Percentiles rank a stretch among this genome's conserved stretches.
These are phyloP conservation scores for Penicillium robsamsonii DNA, from an alignment of 495 filamentous ascomycete genomes.

Conservation along the genomic window DNA sequence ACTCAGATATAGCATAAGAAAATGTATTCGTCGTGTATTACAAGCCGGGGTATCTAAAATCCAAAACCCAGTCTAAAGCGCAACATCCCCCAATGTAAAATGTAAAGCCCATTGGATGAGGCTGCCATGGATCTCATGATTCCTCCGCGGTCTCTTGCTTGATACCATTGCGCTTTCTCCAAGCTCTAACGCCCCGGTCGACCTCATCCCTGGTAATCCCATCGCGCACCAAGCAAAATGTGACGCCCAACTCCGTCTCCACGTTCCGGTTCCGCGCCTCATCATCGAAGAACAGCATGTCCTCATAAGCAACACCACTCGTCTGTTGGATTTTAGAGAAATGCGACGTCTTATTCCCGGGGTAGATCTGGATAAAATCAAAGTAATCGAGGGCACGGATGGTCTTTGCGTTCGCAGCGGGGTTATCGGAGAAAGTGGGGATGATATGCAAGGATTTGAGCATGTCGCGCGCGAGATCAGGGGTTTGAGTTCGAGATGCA, in stretches of 20 bases:
- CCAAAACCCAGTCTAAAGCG: too few species aligned
- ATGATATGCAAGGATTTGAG: slow-evolving; percentile 71
- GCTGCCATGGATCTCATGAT: neutral
- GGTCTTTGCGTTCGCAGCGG: slow-evolving; percentile 35
- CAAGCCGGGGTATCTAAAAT: neutral
- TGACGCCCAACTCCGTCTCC: slow-evolving; percentile 73
- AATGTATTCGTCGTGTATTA: neutral
- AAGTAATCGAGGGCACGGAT: slow-evolving; percentile 72
- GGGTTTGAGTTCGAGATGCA: slow-evolving; percentile 79
- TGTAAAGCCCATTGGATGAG: neutral
- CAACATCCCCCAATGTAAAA: too few species aligned
- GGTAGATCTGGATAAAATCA: slow-evolving; percentile 83
- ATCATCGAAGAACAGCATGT: slow-evolving; percentile 98
- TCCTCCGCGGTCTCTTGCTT: slow-evolving; percentile 24
- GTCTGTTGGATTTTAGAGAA: slow-evolving; percentile 68
- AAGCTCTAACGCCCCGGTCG: slow-evolving; percentile 74
- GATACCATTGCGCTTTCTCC: slow-evolving; percentile 71
- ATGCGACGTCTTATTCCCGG: slow-evolving; percentile 80
- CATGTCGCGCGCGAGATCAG: slow-evolving; percentile 77
- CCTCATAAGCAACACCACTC: slow-evolving; percentile 61
- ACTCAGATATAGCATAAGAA: neutral
- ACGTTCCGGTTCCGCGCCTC: slow-evolving; percentile 86
- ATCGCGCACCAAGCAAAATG: slow-evolving; percentile 75
- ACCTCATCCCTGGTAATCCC: slow-evolving; percentile 79
- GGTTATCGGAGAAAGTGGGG: slow-evolving; percentile 44